Evolutionary conservation across 1,139 yeast species (phyloP).

Genomic region (Sugiyamaella novakii): DNA sequence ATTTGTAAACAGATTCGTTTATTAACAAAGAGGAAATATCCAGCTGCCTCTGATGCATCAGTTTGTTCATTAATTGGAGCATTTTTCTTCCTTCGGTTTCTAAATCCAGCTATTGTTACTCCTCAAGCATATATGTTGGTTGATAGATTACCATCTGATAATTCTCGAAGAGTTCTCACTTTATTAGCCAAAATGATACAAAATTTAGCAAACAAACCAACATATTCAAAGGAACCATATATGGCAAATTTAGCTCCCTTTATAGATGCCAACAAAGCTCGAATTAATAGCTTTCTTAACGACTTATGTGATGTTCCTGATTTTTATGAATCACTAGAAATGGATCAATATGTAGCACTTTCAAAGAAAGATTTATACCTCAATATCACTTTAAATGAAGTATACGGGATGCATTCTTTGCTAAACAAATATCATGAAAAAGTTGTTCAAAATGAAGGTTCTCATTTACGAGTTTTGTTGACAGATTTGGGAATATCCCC

Average conservation of each 20-base stretch:
- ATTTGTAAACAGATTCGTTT: conserved; percentile 72
- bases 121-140: conserved; percentile 69
- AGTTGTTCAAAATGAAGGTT: conserved; percentile 27
- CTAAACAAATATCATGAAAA: conserved; percentile 41
- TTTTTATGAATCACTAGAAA: conserved; percentile 46
- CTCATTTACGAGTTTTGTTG: conserved; percentile 40
- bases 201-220: conserved; percentile 70
- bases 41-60: conserved; percentile 60
- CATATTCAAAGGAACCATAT: conserved; percentile 46
- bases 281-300: conserved; percentile 42
- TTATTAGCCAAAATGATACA: conserved; percentile 85
- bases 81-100: conserved; percentile 77
- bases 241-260: conserved; percentile 41
- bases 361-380: conserved; percentile 43
- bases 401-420: conserved; percentile 44
- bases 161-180: conserved; percentile 71
- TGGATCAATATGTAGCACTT: conserved; percentile 48
- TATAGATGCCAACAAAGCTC: conserved; percentile 40
- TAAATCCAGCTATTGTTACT: conserved; percentile 90
- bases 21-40: conserved; percentile 65
- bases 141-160: conserved; percentile 43
- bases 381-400: conserved; percentile 44
- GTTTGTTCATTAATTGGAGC: conserved; percentile 66
- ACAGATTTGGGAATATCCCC: conserved; percentile 42
- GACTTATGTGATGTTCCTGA: conserved; percentile 48